Evolutionary conservation across 2,329 filamentous ascomycete genomes (phyloP), one percentile per base, ranked within the genome.

Genomic region (Arthrocladium fulminans): DNA sequence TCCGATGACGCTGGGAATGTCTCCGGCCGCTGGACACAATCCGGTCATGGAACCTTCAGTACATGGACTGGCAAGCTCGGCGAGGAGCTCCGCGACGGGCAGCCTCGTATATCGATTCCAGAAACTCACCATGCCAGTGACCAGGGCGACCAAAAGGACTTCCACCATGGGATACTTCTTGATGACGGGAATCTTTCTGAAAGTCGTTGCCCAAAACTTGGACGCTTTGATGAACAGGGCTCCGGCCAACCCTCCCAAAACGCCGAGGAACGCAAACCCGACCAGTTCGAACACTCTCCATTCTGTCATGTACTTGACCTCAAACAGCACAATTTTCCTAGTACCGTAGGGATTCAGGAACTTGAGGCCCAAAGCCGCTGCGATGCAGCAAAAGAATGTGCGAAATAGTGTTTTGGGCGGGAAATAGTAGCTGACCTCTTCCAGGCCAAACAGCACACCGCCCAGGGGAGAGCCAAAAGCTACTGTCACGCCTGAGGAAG

Each of bases 351-450:
- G 92, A 59, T 98, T 94, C 30, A 97, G 73, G 57, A 96, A 96
- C 61, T 96, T 96, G 57, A 98, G 73, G 1, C 89, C 90, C 27
- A 98, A 68, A 0, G 92, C 88, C 1, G 92, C 89, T 25, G 73
- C 75, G 59, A 97, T 97, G 66, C 90, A 97, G 71, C 90, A 97
- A 68, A 97, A 97, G 67, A 98, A 98, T 0, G 92, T 97, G 46
- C 92, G 76, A 71, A 98, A 98, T 7, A 98, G 76, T 0, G 90
- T 97, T 70, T 98, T 97, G 4, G 90, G 88, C 0, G 92, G 90
- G 64, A 97, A 97, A 67, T 97, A 97, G 66, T 97, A 97, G 57
- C 86, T 83, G 53, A 97, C 89, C 74, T 97, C 92, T 67, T 98
- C 92, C 24, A 97, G 68, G 27, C 88, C 88, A 66, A 97, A 97